Evolutionary conservation across 345 rosid genomes (phyloP), one percentile per base, ranked within the genome.

Genomic region (Passiflora organensis): DNA sequence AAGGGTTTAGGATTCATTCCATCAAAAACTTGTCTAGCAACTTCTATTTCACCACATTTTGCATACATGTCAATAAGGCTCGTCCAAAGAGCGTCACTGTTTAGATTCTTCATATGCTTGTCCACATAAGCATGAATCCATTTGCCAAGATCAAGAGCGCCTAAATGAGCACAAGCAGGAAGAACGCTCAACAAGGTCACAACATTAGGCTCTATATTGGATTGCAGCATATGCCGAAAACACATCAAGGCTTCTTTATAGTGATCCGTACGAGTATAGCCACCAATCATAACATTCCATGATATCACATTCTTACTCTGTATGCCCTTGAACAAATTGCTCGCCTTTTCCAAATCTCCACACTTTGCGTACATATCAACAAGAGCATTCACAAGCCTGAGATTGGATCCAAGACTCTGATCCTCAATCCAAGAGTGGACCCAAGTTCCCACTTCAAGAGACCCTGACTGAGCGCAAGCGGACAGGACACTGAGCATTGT

Each of bases 321-420:
- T 10, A 58, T 58, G 25, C 46, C 23, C 52, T 66, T 59, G 51
- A 66, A 66, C 32, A 66, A 18, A 24, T 25, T 18, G 25, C 9
- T 41, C 23, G 71, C 71, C 17, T 34, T 47, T 5, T 36, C 72
- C 64, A 78, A 44, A 39, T 56, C 43, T 42, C 82, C 85, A 62
- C 83, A 82, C 62, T 80, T 82, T 13, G 80, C 72, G 70, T 80
- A 83, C 82, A 89, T 77, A 60, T 80, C 91, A n/a, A 83, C 71
- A 25, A 89, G 85, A 1, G 72, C 83, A 63, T 80, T 83, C 55
- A 71, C 68, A 49, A 83, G 57, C 55, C 71, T 73, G 41, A 68
- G 65, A 68, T 64, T 74, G 15, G 67, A 76, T 41, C 66, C 80
- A 62, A 80, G 66, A 15, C 78, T 73, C 38, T 54, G 60, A 41